These are phyloP conservation scores for Porphyra umbilicalis DNA, from an alignment of 31 red algal genomes.

Conservation along the genomic window DNA sequence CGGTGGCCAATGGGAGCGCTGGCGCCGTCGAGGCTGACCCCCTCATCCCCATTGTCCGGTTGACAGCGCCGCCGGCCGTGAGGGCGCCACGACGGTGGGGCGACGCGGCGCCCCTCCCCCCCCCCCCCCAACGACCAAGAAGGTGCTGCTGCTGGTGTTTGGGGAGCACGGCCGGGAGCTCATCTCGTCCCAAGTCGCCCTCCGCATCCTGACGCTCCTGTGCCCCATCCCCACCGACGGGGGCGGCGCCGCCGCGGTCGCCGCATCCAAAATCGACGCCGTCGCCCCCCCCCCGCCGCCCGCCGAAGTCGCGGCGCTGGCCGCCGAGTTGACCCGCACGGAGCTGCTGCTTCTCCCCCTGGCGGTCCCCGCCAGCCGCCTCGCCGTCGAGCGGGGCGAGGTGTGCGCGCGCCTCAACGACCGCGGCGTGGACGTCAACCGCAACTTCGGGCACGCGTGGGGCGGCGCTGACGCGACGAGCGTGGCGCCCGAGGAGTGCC, in stretches of 20 bases:
- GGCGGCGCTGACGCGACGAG: conserved; percentile 19
- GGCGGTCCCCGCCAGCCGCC: conserved; percentile 13
- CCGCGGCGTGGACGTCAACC: conserved; percentile 45
- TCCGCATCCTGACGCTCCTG: conserved; percentile 17
- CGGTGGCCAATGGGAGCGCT: background rate
- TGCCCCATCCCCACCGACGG: conserved; percentile 4
- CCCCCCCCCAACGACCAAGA: background rate
- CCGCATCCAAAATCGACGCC: background rate
- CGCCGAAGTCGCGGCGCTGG: background rate
- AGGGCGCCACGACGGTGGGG: background rate
- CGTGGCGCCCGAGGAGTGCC: conserved; percentile 28
- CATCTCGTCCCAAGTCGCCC: conserved; percentile 51
- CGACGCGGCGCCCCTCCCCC: background rate
- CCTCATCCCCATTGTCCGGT: background rate
- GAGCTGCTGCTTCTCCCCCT: conserved; percentile 39
- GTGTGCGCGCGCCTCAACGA: conserved; percentile 33
- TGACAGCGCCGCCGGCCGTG: background rate
- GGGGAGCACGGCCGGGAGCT: conserved; percentile 72
- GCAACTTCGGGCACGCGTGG: conserved; percentile 49
- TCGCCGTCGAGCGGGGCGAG: conserved; percentile 23
- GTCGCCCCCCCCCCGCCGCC: background rate
- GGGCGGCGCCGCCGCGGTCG: background rate
- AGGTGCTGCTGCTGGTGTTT: conserved; percentile 8
- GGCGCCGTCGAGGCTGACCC: background rate
- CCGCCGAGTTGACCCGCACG: background rate